Base-by-base conservation (phyloP, 495 filamentous ascomycete genomes). In the Xylaria venustula region DNA sequence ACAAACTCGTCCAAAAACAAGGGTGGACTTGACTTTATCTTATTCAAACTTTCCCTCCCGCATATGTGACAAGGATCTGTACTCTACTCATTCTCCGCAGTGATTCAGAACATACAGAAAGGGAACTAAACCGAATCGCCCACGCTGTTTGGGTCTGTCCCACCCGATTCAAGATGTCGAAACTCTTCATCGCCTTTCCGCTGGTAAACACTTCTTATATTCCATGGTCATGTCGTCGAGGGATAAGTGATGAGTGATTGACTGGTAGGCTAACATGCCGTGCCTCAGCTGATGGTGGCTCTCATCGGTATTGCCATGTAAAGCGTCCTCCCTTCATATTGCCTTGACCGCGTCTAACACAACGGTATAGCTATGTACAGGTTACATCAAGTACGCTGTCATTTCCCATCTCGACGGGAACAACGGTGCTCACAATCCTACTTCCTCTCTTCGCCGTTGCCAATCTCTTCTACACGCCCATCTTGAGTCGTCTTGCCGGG, bases 381-480 rank as follows among this genome's bases (percentile, higher is more conserved):
- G 71, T 77, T 36, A 78, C 75, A 55, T 63, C 78, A 1, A 71
- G 74, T 56, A 66, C 61, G 42, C 78, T 85, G 59, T 78, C 74
- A 32, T 75, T 86, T 15, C 84, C 83, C 48, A 73, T 85, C 54
- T 70, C 83, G 14, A 64, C 77, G 20, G 67, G 66, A 30, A 76
- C 83, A 6, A 73, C 76, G 12, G 71, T 77, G 32, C 72, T 84
- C 34, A 77, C 79, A 19, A 75, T 83, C 48, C 72, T 82, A 30
- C 74, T 86, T 14, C 84, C 84, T 7, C 59, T 85, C 41, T 66
- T 83, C 44, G 73, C 82, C 36, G 74, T 75, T 50, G 62, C 79
- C 58, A 77, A 75, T 50, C 59, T 79, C 46, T 64, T 67, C 57
- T 64, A 65, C 46, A 65, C 64, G 1, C 66, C 64, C 2, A 46